Conservation (phyloP, 257 asterid genomes). For the Plectranthus barbatus region DNA sequence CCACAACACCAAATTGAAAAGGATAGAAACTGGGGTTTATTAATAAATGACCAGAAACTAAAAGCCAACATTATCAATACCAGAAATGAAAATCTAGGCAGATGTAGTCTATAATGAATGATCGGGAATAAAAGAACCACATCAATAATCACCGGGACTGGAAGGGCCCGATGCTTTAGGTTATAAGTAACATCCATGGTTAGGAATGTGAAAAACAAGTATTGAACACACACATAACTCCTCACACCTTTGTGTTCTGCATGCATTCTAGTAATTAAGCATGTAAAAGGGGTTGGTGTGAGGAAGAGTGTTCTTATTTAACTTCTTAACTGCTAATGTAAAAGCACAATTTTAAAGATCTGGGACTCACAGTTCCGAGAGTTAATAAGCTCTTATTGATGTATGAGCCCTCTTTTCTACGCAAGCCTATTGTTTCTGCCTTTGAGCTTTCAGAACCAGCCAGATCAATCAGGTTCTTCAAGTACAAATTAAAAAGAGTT, state of each 20-base stretch:
- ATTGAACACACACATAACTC: not conserved
- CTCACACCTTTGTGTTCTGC: not conserved
- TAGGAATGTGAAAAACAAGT: not conserved
- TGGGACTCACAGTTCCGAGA: conserved; percentile 95
- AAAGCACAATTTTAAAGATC: conserved; percentile 26
- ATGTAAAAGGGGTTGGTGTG: too few species aligned
- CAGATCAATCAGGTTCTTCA: conserved; percentile 98
- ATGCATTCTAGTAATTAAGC: not conserved
- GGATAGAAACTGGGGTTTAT: not conserved
- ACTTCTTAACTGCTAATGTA: conserved; percentile 16
- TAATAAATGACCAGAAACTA: not conserved
- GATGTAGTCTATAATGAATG: not conserved
- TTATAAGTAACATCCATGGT: not conserved
- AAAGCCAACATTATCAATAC: not conserved
- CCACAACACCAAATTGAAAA: conserved; percentile 2
- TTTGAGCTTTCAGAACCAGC: conserved; percentile 99
- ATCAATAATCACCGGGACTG: not conserved
- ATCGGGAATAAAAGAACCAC: not conserved
- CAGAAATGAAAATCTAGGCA: not conserved
- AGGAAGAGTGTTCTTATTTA: not conserved
- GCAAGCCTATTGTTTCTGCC: conserved; percentile 87
- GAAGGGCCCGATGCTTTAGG: not conserved
- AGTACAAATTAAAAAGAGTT: conserved; percentile 16
- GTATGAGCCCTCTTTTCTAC: conserved; percentile 95
- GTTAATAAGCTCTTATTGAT: conserved; percentile 96